Conservation (phyloP, 2,329 filamentous ascomycete genomes). For the Chaetomiaceae sp. region DNA sequence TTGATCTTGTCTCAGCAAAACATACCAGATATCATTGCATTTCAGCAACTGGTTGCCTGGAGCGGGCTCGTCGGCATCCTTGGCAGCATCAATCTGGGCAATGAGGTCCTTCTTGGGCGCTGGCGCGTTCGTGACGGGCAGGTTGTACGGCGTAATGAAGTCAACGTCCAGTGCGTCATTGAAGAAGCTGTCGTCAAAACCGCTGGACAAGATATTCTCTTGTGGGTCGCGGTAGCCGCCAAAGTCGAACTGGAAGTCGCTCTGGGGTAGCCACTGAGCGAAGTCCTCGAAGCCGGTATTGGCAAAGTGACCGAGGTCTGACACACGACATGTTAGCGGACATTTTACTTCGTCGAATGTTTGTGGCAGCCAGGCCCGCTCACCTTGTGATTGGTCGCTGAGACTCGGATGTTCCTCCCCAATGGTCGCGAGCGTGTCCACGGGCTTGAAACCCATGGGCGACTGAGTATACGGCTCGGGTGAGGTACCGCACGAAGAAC, state of each 20-base stretch:
- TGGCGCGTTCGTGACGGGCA: conserved; percentile 41
- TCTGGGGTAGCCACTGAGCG: conserved; percentile 71
- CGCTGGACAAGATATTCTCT: conserved; percentile 67
- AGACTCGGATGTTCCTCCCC: conserved; percentile 60
- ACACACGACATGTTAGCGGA: conserved; percentile 11
- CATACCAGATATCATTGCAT: conserved; percentile 92
- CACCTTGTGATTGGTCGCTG: conserved; percentile 42
- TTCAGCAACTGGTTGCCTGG: conserved; percentile 62
- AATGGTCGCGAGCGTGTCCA: conserved; percentile 60
- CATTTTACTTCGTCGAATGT: background rate
- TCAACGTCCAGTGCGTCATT: conserved; percentile 78
- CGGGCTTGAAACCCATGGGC: conserved; percentile 59
- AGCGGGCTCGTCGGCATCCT: conserved; percentile 63
- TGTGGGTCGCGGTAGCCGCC: conserved; percentile 89
- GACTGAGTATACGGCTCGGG: conserved; percentile 73
- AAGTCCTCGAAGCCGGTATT: conserved; percentile 53
- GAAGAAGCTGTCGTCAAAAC: conserved; percentile 66
- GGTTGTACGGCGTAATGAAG: conserved; percentile 77
- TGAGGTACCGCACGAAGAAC: conserved; percentile 69
- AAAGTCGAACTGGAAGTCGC: conserved; percentile 85
- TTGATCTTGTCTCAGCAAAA: conserved; percentile 17
- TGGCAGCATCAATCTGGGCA: conserved; percentile 70
- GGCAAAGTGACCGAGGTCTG: conserved; percentile 37
- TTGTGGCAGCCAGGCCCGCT: conserved; percentile 1
- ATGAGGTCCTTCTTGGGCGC: conserved; percentile 65